phyloP scores from a whole-genome alignment of 768 basidiomycete species.

The Tulasnella sp. region DNA sequence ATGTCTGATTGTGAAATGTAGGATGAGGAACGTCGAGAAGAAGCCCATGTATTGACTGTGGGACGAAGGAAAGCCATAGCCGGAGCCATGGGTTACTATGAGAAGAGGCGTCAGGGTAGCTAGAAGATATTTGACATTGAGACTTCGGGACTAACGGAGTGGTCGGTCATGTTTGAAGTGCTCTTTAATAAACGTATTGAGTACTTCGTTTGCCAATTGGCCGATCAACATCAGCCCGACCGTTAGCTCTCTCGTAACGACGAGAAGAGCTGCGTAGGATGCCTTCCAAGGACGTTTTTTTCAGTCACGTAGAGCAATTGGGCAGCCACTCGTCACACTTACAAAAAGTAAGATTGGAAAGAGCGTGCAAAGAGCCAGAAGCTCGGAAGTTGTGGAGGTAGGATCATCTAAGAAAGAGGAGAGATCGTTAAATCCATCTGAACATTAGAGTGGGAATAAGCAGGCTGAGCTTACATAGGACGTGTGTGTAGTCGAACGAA shows the following conservation, averaged over 20 bases:
- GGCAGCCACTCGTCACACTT: constrained; percentile 16
- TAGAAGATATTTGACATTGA: not conserved
- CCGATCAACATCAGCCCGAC: constrained; percentile 78
- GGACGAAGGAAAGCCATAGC: constrained; percentile 81
- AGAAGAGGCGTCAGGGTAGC: not conserved
- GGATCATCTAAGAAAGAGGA: constrained; percentile 40
- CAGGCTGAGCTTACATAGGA: constrained; percentile 50
- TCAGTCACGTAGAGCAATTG: not conserved
- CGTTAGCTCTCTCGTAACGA: constrained; percentile 68
- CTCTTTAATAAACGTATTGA: constrained; percentile 61
- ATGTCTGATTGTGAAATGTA: constrained; percentile 63
- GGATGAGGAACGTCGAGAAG: constrained; percentile 62
- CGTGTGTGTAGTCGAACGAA: constrained; percentile 58
- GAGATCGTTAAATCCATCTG: not conserved
- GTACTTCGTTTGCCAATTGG: constrained; percentile 56
- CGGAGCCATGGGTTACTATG: constrained; percentile 47
- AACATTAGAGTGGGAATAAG: not conserved
- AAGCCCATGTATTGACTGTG: constrained; percentile 89
- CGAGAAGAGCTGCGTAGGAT: constrained; percentile 62
- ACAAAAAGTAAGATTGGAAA: constrained; percentile 68
- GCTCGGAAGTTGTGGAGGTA: constrained; percentile 43
- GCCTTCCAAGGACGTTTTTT: constrained; percentile 38
- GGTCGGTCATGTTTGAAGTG: constrained; percentile 59
- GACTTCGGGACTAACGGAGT: constrained; percentile 29
- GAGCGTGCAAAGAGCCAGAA: constrained; percentile 50